Conservation (phyloP, 2,329 filamentous ascomycete genomes). For the Fusarium sp. region DNA sequence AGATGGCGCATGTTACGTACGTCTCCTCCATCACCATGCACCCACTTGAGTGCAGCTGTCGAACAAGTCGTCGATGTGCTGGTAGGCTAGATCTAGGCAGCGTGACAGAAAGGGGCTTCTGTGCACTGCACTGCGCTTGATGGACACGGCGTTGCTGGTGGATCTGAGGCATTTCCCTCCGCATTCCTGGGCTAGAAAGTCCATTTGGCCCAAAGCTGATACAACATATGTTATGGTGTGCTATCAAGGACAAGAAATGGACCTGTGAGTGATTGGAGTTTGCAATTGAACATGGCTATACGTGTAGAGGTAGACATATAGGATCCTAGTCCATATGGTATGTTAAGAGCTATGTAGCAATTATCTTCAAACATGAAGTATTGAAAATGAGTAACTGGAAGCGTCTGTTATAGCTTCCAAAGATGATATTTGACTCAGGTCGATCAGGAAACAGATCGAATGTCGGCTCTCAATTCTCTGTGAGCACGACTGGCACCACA, state of each 20-base stretch:
- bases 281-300: background rate
- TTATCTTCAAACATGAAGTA: background rate
- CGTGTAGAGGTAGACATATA: background rate
- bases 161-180: constrained; percentile 52
- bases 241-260: background rate
- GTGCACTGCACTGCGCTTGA: constrained; percentile 14
- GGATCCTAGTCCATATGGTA: background rate
- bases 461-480: constrained; percentile 6
- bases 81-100: constrained; percentile 15
- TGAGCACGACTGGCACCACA: constrained; percentile 17
- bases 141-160: constrained; percentile 35
- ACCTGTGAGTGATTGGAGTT: background rate
- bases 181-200: constrained; percentile 37
- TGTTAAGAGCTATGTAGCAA: background rate
- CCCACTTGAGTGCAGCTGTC: constrained; percentile 38
- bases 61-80: constrained; percentile 36
- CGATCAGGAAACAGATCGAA: constrained; percentile 20
- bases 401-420: background rate
- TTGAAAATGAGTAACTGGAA: background rate
- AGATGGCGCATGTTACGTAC: constrained; percentile 32
- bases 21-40: constrained; percentile 26
- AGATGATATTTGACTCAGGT: constrained; percentile 1
- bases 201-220: constrained; percentile 14
- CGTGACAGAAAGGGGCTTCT: constrained; percentile 40
- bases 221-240: background rate